Base-by-base conservation (phyloP, 495 filamentous ascomycete genomes). In the Cenococcum geophilum region DNA sequence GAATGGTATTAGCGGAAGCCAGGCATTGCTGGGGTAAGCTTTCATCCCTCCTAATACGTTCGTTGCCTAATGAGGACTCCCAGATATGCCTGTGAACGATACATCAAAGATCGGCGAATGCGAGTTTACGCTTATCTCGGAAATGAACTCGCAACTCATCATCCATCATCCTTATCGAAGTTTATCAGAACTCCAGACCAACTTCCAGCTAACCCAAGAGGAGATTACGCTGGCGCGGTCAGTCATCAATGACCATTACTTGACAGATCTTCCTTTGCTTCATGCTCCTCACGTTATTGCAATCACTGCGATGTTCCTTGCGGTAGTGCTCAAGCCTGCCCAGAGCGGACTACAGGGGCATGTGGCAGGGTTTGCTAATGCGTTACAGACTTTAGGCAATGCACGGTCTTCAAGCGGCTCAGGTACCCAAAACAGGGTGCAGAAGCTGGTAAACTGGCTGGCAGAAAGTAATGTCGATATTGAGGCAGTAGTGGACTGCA, bases 151-250 rank as follows among this genome's bases (percentile, higher is more conserved):
- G 4, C 91, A 96, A 58, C 81, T 98, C 62, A 97, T 98, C 71
- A 78, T 96, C 14, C 92, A 97, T 72, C 92, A 97, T 71, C 93
- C 93, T n/a, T 98, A 98, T 73, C 89, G 92, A 50, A 92, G 86
- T 49, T 78, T 98, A 57, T 82, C 82, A 35, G 83, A 85, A 53
- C 80, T 97, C 34, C 86, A 89, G 66, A 72, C 75, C 53, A 81
- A 84, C 23, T 83, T 97, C 58, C 74, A 75, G 22, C 79, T 98
- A 20, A 83, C 79, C 52, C 81, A 80, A 50, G 95, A 97, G 59
- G 95, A 98, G 70, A 76, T 80, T 47, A 79, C 80, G 48, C 81
- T 92, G 16, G 88, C 91, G 42, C 89, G 87, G 82, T 88, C 84
- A 4, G 83, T 97, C 62, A 89, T 98, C 76, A 97, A 97, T 74